A percentile compares a stretch with the other conserved stretches of the same genome.
These are phyloP conservation scores for Dothistroma pini DNA, from an alignment of 2,329 filamentous ascomycete genomes.

Conservation along the genomic window DNA sequence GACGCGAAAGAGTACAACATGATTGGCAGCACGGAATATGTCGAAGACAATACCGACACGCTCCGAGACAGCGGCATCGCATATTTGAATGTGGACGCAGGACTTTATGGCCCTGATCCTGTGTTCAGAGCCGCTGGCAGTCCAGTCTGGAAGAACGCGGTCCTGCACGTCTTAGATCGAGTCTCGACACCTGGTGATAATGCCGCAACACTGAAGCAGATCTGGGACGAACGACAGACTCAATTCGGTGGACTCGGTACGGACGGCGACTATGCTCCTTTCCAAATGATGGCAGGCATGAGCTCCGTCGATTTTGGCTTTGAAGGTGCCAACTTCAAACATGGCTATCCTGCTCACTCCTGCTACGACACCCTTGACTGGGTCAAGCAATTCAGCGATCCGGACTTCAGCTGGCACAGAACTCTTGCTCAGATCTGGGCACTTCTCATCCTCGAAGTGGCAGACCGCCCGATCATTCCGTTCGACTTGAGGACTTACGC, in stretches of 20 bases:
- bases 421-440: slow-evolving; percentile 75
- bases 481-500: slow-evolving; percentile 78
- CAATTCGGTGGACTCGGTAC: slow-evolving; percentile 67
- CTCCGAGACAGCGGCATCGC: slow-evolving; percentile 73
- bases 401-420: slow-evolving; percentile 72
- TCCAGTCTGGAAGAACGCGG: slow-evolving; percentile 69
- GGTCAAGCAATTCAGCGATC: slow-evolving; percentile 77
- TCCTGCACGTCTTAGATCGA: slow-evolving; percentile 70
- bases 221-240: slow-evolving; percentile 67
- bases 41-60: slow-evolving; percentile 74
- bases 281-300: slow-evolving; percentile 85
- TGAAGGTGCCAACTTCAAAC: slow-evolving; percentile 49
- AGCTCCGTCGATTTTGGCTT: slow-evolving; percentile 86
- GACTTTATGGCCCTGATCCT: slow-evolving; percentile 61
- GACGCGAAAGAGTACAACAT: slow-evolving; percentile 91
- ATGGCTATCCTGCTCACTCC: slow-evolving; percentile 67
- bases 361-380: slow-evolving; percentile 89
- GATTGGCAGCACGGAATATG: slow-evolving; percentile 90
- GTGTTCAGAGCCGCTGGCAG: slow-evolving; percentile 76
- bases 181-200: slow-evolving; percentile 70
- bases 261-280: slow-evolving; percentile 80
- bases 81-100: slow-evolving; percentile 88
- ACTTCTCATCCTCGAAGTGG: slow-evolving; percentile 78
- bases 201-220: slow-evolving; percentile 60
- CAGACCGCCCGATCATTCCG: slow-evolving; percentile 75